Conservation (phyloP, 2,329 filamentous ascomycete genomes). For the Cladophialophora carrionii region DNA sequence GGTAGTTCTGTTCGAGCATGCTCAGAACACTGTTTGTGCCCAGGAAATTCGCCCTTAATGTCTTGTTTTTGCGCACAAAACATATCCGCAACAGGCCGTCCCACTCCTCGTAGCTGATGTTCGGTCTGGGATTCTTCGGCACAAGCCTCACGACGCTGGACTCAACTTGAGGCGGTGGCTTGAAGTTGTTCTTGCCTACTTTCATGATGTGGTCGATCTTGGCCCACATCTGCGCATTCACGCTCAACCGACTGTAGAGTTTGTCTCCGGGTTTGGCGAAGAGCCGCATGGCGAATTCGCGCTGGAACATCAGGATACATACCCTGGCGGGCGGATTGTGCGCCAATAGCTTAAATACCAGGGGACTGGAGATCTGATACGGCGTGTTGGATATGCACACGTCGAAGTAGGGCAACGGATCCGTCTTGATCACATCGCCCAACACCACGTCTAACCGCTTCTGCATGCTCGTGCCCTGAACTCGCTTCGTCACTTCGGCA, state of each 20-base stretch:
- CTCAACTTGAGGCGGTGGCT: slow-evolving; percentile 90
- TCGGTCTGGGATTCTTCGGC: slow-evolving; percentile 80
- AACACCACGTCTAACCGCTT: slow-evolving; percentile 85
- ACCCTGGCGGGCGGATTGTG: slow-evolving; percentile 78
- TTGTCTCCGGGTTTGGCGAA: slow-evolving; percentile 86
- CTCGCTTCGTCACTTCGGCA: slow-evolving; percentile 88
- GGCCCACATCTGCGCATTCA: slow-evolving; percentile 93
- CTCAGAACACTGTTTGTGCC: slow-evolving; percentile 78
- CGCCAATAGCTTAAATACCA: slow-evolving; percentile 87
- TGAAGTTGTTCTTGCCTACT: slow-evolving; percentile 95
- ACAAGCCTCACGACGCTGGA: slow-evolving; percentile 87
- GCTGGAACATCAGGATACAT: slow-evolving; percentile 93
- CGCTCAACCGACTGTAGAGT: slow-evolving; percentile 85
- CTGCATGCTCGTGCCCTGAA: slow-evolving; percentile 83
- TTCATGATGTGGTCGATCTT: slow-evolving; percentile 77
- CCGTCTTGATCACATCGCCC: slow-evolving; percentile 91
- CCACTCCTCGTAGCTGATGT: slow-evolving; percentile 93
- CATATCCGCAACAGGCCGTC: slow-evolving; percentile 82
- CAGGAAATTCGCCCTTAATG: slow-evolving; percentile 77
- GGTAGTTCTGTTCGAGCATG: slow-evolving; percentile 85
- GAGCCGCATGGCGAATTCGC: slow-evolving; percentile 88
- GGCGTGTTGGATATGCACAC: slow-evolving; percentile 81
- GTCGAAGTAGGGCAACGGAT: slow-evolving; percentile 72
- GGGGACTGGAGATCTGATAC: slow-evolving; percentile 81
- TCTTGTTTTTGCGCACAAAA: slow-evolving; percentile 90